Conservation (phyloP, 331 rosid species). For the Pyracantha coccinea region DNA sequence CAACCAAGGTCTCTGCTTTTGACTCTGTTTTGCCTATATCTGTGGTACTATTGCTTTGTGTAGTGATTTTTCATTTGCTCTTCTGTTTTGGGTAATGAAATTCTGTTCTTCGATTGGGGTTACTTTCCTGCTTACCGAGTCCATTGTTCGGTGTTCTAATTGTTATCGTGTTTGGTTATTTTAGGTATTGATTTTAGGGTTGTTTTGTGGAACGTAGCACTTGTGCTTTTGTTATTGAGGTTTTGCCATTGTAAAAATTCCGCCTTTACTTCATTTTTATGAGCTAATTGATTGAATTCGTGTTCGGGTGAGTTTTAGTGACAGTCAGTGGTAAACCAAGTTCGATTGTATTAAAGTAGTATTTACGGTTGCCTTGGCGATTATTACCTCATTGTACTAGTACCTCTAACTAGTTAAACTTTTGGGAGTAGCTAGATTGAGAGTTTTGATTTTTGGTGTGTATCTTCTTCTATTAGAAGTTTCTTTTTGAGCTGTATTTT, state of each 20-base stretch:
- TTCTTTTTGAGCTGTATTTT: background rate
- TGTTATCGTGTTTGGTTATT: background rate
- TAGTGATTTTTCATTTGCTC: background rate
- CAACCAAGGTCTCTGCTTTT: slow-evolving; percentile 54
- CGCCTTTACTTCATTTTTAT: background rate
- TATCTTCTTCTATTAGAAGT: background rate
- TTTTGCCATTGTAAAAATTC: background rate
- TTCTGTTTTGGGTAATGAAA: background rate
- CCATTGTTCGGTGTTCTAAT: background rate
- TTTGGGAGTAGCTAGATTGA: background rate
- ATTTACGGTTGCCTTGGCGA: background rate
- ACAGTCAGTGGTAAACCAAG: background rate
- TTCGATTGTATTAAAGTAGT: background rate
- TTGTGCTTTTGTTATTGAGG: background rate
- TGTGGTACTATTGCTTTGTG: background rate
- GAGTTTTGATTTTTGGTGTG: background rate
- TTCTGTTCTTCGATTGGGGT: background rate
- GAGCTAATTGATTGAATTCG: background rate
- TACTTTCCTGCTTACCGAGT: background rate
- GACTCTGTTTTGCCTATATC: background rate
- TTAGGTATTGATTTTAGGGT: background rate
- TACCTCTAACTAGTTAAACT: background rate
- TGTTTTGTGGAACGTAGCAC: background rate
- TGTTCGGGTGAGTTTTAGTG: background rate
- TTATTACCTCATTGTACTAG: background rate